Percentiles rank a stretch among this genome's conserved stretches.
These are phyloP conservation scores for Globisporangium takayamanum DNA, from an alignment of 352 stramenopile genomes.

Conservation along the genomic window DNA sequence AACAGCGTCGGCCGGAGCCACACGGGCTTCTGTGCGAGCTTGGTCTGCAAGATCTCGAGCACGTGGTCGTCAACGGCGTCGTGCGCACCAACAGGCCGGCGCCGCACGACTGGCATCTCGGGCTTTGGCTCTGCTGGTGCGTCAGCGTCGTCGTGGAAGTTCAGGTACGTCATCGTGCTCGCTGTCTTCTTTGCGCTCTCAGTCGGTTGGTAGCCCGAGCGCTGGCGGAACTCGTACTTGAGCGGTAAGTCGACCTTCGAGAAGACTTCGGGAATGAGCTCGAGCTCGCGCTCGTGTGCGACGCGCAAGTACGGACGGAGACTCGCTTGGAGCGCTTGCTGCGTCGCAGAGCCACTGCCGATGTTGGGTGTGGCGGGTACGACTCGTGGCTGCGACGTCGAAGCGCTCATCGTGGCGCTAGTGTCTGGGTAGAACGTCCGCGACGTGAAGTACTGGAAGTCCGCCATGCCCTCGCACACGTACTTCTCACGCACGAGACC, in stretches of 20 bases:
- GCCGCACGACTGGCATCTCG: conserved; percentile 38
- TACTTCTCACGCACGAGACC: conserved; percentile 72
- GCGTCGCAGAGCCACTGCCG: conserved; percentile 31
- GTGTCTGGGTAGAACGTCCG: conserved; percentile 42
- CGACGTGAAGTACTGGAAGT: conserved; percentile 81
- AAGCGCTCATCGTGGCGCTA: conserved; percentile 4
- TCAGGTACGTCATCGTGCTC: conserved; percentile 75
- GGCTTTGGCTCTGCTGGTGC: conserved; percentile 43
- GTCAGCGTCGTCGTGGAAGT: conserved; percentile 60
- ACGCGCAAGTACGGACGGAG: conserved; percentile 57
- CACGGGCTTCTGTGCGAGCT: conserved; percentile 59
- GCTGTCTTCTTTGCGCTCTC: conserved; percentile 53
- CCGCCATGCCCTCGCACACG: conserved; percentile 80
- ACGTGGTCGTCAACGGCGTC: conserved; percentile 60
- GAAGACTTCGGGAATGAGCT: conserved; percentile 79
- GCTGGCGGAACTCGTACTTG: conserved; percentile 82
- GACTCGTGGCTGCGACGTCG: too few relatives aligned
- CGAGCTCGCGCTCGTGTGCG: conserved; percentile 39
- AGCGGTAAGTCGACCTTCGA: conserved; percentile 77
- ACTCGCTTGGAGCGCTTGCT: conserved; percentile 41
- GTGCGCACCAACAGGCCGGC: conserved; percentile 46
- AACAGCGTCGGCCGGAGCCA: conserved; percentile 75
- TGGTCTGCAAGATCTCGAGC: conserved; percentile 42
- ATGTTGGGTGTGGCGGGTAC: conserved; percentile 15
- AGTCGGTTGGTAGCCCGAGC: conserved; percentile 61